Percentiles rank a stretch among this genome's conserved stretches.
Conservation (phyloP, 345 rosid genomes). For the Erysimum cheiranthoides region DNA sequence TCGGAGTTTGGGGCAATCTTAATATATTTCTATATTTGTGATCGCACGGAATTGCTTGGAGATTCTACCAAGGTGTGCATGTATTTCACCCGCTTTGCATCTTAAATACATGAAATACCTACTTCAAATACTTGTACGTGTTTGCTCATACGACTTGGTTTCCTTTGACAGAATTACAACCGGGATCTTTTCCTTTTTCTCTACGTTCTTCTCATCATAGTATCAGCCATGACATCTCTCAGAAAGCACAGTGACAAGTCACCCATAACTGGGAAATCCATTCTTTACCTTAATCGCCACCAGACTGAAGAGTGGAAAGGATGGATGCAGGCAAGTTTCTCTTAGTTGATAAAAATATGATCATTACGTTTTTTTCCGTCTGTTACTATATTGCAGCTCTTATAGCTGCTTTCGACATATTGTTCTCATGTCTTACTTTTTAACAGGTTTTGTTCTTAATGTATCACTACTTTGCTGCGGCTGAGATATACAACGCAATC, state of each 20-base stretch:
- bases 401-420: constrained; percentile 3
- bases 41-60: constrained; percentile 77
- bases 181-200: constrained; percentile 95
- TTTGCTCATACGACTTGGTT: constrained; percentile 33
- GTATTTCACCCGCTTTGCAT: constrained; percentile 8
- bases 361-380: background rate
- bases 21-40: constrained; percentile 79
- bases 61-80: constrained; percentile 77
- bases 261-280: constrained; percentile 74
- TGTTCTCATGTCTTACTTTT: constrained; percentile 10
- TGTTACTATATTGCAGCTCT: constrained; percentile 1
- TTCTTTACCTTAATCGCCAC: constrained; percentile 85
- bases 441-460: constrained; percentile 90
- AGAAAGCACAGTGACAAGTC: constrained; percentile 85
- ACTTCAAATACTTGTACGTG: constrained; percentile 1
- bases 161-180: constrained; percentile 77
- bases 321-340: constrained; percentile 97
- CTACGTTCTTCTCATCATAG: constrained; percentile 83
- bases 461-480: constrained; percentile 98
- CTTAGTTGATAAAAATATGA: constrained; percentile 1
- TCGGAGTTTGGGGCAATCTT: constrained; percentile 84
- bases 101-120: background rate
- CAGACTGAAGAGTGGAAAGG: constrained; percentile 99
- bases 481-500: constrained; percentile 91
- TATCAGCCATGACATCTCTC: constrained; percentile 85